Base-by-base conservation (phyloP, 1,284 basidiomycete genomes). In the Trichosporon coremiiforme region DNA sequence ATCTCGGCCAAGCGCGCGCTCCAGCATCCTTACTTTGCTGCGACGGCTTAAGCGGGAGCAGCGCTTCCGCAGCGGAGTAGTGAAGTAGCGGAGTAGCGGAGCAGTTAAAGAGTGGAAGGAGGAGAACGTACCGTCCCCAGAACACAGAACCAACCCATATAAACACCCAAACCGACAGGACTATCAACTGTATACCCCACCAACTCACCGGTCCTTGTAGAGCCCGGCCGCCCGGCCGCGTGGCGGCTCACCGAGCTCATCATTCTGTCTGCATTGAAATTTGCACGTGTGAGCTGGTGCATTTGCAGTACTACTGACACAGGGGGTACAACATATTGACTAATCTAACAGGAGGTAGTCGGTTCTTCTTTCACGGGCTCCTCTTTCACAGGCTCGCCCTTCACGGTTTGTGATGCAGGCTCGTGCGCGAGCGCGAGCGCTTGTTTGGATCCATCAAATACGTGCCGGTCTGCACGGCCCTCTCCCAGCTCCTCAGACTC, bases 1-100 rank as follows among this genome's bases (percentile, higher is more conserved):
- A 95, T 98, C 80, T 95, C 95, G 92, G 92, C 94, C 60, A 96
- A 95, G 86, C 90, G 92, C 69, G 91, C 93, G 6, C 86, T 96
- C 36, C 81, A 86, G 65, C 93, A 95, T 80, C 89, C 91, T 1
- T 97, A 94, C 85, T 93, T 95, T 70, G 74, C 72, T 36, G 25
- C 68, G 12, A n/a, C 68, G 1, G 66, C 66, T 12, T 29, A 36
- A 20, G 66, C 47, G n/a, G n/a, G n/a, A n/a, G n/a, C n/a, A n/a
- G n/a, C 17, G 36, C 36, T 38, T 35, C 33, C 36, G 5, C 6
- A 38, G 36, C 36, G 36, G 36, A 38, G 33, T 4, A 33, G 33
- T 33, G 33, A 33, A 33, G 33, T 3, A 33, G 3, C 8, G 33
- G 33, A 33, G 33, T 4, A 33, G 4, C 33, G 4, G 8, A 33